Conservation (phyloP, 2,329 filamentous ascomycete species). For the Xylaria arbuscula region DNA sequence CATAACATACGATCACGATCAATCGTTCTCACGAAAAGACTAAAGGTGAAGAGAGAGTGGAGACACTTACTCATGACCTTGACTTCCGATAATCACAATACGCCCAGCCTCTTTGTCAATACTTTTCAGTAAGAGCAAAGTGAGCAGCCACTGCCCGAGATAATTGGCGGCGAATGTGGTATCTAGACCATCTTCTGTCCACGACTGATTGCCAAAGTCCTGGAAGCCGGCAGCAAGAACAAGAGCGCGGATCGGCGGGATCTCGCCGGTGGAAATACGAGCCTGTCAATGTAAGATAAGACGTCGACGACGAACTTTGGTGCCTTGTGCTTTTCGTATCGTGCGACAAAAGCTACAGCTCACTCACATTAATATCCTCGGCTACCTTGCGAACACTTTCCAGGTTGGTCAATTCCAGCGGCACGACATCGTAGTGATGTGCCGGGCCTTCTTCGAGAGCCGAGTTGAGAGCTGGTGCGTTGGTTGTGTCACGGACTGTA, state of each 20-base stretch:
- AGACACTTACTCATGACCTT: constrained; percentile 49
- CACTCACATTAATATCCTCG: constrained; percentile 27
- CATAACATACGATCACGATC: too few relatives aligned
- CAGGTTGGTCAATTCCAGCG: constrained; percentile 31
- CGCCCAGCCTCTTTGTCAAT: constrained; percentile 40
- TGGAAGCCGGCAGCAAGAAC: constrained; percentile 51
- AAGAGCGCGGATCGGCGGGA: constrained; percentile 55
- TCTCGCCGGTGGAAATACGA: constrained; percentile 30
- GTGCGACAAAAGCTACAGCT: too few relatives aligned
- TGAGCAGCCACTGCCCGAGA: constrained; percentile 46
- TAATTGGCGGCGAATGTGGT: constrained; percentile 43
- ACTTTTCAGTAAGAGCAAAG: constrained; percentile 42
- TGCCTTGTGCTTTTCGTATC: too few relatives aligned
- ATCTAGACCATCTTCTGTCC: constrained; percentile 42
- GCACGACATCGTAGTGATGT: constrained; percentile 31
- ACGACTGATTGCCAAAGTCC: constrained; percentile 42
- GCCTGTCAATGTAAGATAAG: too few relatives aligned
- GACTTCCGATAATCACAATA: constrained; percentile 41
- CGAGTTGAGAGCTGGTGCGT: not conserved
- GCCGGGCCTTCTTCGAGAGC: not conserved
- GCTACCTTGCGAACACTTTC: constrained; percentile 32
- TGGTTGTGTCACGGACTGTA: constrained; percentile 25
- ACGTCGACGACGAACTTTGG: too few relatives aligned
- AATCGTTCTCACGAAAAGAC: too few relatives aligned
- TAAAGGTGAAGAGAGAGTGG: not conserved